Evolutionary conservation across 305 asterid genomes (phyloP).

Genomic region (Salvia sclarea): DNA sequence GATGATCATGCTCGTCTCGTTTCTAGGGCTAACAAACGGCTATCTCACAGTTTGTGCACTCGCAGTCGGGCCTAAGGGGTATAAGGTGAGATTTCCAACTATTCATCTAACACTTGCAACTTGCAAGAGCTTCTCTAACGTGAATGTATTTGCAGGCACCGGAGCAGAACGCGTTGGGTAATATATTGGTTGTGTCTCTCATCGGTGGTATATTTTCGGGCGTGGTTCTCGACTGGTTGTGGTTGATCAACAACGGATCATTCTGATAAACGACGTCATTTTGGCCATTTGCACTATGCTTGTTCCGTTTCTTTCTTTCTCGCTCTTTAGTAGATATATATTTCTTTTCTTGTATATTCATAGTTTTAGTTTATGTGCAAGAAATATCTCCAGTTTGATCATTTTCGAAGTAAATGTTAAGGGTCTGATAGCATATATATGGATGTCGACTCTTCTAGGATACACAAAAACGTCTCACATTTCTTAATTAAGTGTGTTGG

Average conservation of each 20-base stretch:
- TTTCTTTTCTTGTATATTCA: too few species aligned
- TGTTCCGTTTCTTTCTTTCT: too few species aligned
- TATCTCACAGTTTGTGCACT: constrained; percentile 77
- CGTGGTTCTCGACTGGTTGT: constrained; percentile 77
- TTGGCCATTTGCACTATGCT: background rate
- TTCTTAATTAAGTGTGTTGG: too few species aligned
- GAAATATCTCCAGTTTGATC: too few species aligned
- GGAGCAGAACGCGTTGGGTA: constrained; percentile 90
- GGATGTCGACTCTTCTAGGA: too few species aligned
- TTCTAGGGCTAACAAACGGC: constrained; percentile 79
- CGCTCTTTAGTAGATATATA: too few species aligned
- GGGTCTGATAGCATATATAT: too few species aligned
- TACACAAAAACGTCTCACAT: too few species aligned
- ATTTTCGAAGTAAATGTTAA: too few species aligned
- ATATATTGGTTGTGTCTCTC: constrained; percentile 66
- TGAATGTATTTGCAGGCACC: constrained; percentile 60
- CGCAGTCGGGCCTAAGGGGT: constrained; percentile 77
- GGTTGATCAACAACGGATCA: constrained; percentile 63
- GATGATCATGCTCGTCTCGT: constrained; percentile 72
- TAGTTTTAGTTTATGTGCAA: too few species aligned
- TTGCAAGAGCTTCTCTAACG: too few species aligned
- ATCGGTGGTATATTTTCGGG: constrained; percentile 75
- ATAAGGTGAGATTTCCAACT: constrained; percentile 51
- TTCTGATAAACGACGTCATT: constrained; percentile 13
- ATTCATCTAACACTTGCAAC: background rate